Percentiles rank a stretch among this genome's conserved stretches.
These are phyloP conservation scores for Boehmeria nivea DNA, from an alignment of 306 rosid species.

Conservation along the genomic window DNA sequence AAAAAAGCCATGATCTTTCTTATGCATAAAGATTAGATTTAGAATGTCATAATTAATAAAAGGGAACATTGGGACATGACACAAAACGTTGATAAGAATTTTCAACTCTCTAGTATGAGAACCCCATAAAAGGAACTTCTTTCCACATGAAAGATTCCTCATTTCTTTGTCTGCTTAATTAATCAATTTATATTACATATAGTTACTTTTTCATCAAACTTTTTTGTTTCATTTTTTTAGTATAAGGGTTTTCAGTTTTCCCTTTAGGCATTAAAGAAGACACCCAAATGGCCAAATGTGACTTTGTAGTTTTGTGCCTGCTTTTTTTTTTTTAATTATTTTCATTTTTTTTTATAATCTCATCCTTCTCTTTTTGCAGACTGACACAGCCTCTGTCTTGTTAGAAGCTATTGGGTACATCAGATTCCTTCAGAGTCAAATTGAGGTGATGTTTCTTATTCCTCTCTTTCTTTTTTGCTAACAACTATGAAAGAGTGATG, in stretches of 20 bases:
- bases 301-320: conserved; percentile 46
- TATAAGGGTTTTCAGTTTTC: conserved; percentile 10
- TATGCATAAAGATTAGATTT: not conserved
- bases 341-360: not conserved
- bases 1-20: not conserved
- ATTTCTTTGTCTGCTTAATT: not conserved
- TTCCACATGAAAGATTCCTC: conserved; percentile 12
- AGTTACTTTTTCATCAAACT: not conserved
- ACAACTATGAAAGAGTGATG: conserved; percentile 32
- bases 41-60: not conserved
- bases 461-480: conserved; percentile 26
- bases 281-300: conserved; percentile 27
- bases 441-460: conserved; percentile 70
- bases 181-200: not conserved
- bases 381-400: conserved; percentile 99
- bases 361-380: conserved; percentile 60
- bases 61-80: not conserved
- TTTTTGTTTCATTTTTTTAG: not conserved
- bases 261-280: conserved; percentile 32
- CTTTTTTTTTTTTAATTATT: not conserved
- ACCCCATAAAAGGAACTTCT: conserved; percentile 11
- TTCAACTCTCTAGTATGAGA: not conserved
- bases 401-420: conserved; percentile 98
- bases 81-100: not conserved
- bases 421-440: conserved; percentile 99